phyloP scores from a whole-genome alignment of 805 yeast genomes.

The Lipomyces mesembrius region DNA sequence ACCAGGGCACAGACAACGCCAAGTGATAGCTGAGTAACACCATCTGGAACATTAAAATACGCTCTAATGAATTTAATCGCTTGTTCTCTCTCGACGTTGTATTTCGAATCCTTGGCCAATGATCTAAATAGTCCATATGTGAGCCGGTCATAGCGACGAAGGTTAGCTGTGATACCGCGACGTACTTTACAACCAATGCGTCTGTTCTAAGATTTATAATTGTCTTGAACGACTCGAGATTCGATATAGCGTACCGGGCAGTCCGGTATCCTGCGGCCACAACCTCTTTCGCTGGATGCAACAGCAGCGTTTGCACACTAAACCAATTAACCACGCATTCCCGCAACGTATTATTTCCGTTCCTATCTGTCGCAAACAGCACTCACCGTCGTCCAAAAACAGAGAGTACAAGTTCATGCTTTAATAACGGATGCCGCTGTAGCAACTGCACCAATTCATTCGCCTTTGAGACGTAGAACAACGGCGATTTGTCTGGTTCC shows the following conservation, averaged over 20 bases:
- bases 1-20: constrained; percentile 73
- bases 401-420: constrained; percentile 59
- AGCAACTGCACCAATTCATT: constrained; percentile 67
- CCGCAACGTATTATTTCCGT: background rate
- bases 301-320: constrained; percentile 64
- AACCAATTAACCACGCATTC: background rate
- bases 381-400: constrained; percentile 43
- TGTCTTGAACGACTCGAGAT: constrained; percentile 57
- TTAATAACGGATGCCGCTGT: constrained; percentile 61
- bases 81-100: constrained; percentile 70
- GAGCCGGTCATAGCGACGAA: background rate
- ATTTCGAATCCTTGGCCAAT: constrained; percentile 60
- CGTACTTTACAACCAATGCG: constrained; percentile 58
- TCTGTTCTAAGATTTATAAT: constrained; percentile 63
- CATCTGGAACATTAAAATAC: constrained; percentile 60
- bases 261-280: constrained; percentile 78
- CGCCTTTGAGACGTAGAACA: constrained; percentile 59
- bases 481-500: constrained; percentile 56
- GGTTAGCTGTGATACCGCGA: background rate
- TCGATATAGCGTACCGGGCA: constrained; percentile 65
- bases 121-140: constrained; percentile 44
- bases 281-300: constrained; percentile 62
- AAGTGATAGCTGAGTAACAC: constrained; percentile 57
- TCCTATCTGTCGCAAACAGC: background rate
- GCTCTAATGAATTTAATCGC: constrained; percentile 73